Evolutionary conservation across 371 early-diverging fungal species (phyloP).

Genomic region (Mortierella sp.): DNA sequence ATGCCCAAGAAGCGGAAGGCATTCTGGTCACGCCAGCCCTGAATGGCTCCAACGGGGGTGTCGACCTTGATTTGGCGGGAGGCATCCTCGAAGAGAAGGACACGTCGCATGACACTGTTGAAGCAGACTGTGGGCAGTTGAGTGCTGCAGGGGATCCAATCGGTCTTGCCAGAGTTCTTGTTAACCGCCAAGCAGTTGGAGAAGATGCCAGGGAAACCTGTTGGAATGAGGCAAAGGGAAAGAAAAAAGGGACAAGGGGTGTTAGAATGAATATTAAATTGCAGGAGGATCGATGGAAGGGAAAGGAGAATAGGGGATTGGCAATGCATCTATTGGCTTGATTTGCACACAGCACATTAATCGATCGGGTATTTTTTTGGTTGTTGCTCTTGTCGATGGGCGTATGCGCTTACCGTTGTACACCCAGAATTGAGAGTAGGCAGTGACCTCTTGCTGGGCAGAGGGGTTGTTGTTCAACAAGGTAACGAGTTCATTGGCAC

Average conservation of each 20-base stretch:
- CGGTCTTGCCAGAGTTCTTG: conserved; percentile 24
- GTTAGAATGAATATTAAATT: conserved; percentile 6
- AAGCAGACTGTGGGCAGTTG: conserved; percentile 23
- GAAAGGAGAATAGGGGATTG: background rate
- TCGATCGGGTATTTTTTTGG: conserved; percentile 2
- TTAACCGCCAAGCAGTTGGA: conserved; percentile 21
- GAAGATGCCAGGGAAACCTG: conserved; percentile 5
- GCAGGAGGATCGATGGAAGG: background rate
- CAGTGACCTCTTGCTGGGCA: conserved; percentile 6
- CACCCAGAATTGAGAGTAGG: conserved; percentile 18
- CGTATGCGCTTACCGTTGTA: conserved; percentile 5
- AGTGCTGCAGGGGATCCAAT: conserved; percentile 18
- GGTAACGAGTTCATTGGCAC: conserved; percentile 2
- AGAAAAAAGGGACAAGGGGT: background rate
- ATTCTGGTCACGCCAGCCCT: conserved; percentile 43
- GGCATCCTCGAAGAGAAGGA: conserved; percentile 29
- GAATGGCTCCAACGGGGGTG: conserved; percentile 31
- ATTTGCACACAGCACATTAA: too few relatives aligned
- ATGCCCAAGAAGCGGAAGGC: conserved; percentile 48
- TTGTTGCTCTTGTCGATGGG: background rate
- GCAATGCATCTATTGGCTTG: too few relatives aligned
- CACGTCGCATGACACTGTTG: conserved; percentile 25
- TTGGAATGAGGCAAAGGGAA: background rate
- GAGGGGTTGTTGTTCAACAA: conserved; percentile 17
- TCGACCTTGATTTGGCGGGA: conserved; percentile 33